Base-by-base conservation (phyloP, 306 rosid genomes). In the Sechiopsis laciniata region DNA sequence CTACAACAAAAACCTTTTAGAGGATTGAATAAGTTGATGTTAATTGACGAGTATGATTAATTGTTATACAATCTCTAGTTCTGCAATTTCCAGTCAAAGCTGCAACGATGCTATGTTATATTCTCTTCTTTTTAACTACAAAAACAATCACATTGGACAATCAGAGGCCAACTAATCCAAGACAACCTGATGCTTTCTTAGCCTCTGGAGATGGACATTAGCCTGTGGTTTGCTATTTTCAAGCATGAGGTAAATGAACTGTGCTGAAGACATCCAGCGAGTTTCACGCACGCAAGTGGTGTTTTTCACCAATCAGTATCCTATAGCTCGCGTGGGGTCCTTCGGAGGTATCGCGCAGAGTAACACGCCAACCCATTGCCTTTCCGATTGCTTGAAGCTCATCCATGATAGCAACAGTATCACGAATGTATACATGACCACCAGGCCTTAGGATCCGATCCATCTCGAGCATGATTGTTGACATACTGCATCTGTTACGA, bases 381-480 rank as follows among this genome's bases (percentile, higher is more conserved):
- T 80, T 85, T 63, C 82, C 99, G 35, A 89, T 86, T 60, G 82
- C 91, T 80, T 79, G 81, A 78, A 94, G 92, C 75, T 94, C 96
- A 78, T 89, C 92, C 99, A 94, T 94, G 78, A 94, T 76, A 16
- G 82, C 55, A 58, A 94, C 66, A 50, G 92, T 58, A 74, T 94
- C 99, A 0, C 99, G 96, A 40, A 94, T 88, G 74, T 91, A 91
- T 26, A 76, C 92, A 14, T 46, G 89, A 11, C 97, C 99, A 17
- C 96, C 96, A 0, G 97, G 97, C 78, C 99, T 85, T 51, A 94
- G 80, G 52, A 91, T 89, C 59, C 99, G 87, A 81, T 94, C 99
- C 99, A 94, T 91, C 92, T 94, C 99, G 10, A 94, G 92, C 97
- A 94, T 94, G 59, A 91, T 91, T 76, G 91, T 84, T 5, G 97